Conservation (phyloP, 139 green algal genomes). For the Chlorella sorokiniana region DNA sequence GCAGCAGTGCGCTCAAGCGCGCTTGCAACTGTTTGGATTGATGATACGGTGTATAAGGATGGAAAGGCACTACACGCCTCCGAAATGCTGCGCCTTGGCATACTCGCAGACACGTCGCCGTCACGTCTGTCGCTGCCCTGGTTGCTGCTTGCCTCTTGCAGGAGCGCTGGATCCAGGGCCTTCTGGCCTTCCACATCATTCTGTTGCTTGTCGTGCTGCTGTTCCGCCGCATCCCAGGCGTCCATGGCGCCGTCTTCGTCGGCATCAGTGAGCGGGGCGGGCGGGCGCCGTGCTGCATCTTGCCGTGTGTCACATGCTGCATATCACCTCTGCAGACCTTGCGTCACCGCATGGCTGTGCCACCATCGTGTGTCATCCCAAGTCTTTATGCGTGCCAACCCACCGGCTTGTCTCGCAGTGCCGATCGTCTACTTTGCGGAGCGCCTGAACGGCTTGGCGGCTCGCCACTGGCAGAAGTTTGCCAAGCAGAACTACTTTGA, state of each 20-base stretch:
- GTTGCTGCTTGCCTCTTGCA: slow-evolving; percentile 15
- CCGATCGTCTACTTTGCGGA: slow-evolving; percentile 54
- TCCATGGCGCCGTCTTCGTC: slow-evolving; percentile 44
- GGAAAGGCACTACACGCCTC: not conserved
- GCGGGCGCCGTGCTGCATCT: not conserved
- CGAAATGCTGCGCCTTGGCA: not conserved
- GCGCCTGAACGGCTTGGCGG: slow-evolving; percentile 46
- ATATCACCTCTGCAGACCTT: not conserved
- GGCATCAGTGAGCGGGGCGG: slow-evolving; percentile 30
- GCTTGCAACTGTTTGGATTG: not conserved
- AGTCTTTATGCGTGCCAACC: too few relatives aligned
- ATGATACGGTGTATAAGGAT: not conserved
- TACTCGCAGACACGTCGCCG: not conserved
- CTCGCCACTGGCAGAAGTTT: slow-evolving; percentile 52
- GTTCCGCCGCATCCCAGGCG: slow-evolving; percentile 27
- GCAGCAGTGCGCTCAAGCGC: not conserved
- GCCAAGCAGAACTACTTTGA: slow-evolving; percentile 65
- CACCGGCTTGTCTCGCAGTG: slow-evolving; percentile 23
- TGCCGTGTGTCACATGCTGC: not conserved
- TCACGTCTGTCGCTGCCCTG: not conserved
- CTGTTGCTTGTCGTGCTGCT: slow-evolving; percentile 46
- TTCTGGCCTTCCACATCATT: slow-evolving; percentile 47
- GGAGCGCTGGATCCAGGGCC: slow-evolving; percentile 55
- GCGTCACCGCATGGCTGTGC: not conserved
- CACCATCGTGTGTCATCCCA: too few relatives aligned